phyloP scores from a whole-genome alignment of 2,329 filamentous ascomycete genomes.

The Exophiala calicioides region DNA sequence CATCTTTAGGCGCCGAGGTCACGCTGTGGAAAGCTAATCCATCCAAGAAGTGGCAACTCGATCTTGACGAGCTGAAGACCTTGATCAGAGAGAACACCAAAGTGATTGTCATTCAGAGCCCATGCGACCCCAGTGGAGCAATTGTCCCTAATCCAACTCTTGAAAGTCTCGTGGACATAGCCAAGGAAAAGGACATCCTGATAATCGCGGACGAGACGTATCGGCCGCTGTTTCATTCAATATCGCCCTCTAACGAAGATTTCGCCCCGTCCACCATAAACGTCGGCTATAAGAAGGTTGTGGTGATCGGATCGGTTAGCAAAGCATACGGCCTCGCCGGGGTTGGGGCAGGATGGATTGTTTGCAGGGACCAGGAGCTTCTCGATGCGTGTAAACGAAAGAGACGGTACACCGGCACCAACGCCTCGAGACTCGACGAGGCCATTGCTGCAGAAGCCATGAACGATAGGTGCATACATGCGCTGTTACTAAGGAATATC shows the following conservation, averaged over 20 bases:
- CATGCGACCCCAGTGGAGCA: constrained; percentile 79
- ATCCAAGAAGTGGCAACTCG: constrained; percentile 65
- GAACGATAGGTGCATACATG: constrained; percentile 62
- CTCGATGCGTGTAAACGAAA: constrained; percentile 65
- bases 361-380: constrained; percentile 63
- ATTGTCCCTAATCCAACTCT: constrained; percentile 65
- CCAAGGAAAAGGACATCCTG: constrained; percentile 62
- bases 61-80: constrained; percentile 64
- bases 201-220: constrained; percentile 82
- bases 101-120: constrained; percentile 71
- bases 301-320: constrained; percentile 78
- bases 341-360: constrained; percentile 80
- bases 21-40: constrained; percentile 71
- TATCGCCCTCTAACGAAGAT: constrained; percentile 53
- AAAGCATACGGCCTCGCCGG: constrained; percentile 84
- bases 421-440: constrained; percentile 80
- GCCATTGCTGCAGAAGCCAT: constrained; percentile 75
- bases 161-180: constrained; percentile 63
- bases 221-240: constrained; percentile 75
- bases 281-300: constrained; percentile 68
- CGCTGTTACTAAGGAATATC: constrained; percentile 64
- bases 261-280: constrained; percentile 69
- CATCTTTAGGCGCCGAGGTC: constrained; percentile 73
- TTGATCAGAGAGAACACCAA: constrained; percentile 56
- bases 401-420: constrained; percentile 83